Evolutionary conservation across 2,329 filamentous ascomycete species (phyloP).

Genomic region (Colletotrichum limetticola): DNA sequence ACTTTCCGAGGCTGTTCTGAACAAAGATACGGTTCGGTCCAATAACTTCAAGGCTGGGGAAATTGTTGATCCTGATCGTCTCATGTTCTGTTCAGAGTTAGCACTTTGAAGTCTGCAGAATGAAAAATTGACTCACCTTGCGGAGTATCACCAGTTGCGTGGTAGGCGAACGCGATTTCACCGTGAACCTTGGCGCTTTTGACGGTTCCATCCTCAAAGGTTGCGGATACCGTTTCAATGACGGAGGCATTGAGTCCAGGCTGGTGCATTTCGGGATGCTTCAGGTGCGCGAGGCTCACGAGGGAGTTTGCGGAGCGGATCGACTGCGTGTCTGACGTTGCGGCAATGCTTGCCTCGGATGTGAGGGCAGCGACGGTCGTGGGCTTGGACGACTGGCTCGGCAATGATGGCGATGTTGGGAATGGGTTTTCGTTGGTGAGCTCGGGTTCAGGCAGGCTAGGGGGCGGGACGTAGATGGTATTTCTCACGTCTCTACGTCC

Average conservation of each 20-base stretch:
- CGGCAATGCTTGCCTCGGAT: slow-evolving; percentile 70
- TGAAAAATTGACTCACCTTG: slow-evolving; percentile 55
- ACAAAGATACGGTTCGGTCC: slow-evolving; percentile 95
- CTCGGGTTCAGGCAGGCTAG: slow-evolving; percentile 49
- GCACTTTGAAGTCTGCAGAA: background rate
- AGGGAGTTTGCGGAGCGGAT: slow-evolving; percentile 89
- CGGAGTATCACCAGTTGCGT: slow-evolving; percentile 51
- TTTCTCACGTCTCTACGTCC: slow-evolving; percentile 93
- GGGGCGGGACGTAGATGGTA: slow-evolving; percentile 80
- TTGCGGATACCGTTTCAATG: slow-evolving; percentile 89
- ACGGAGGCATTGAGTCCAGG: slow-evolving; percentile 89
- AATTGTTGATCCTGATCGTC: slow-evolving; percentile 87
- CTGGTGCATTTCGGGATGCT: slow-evolving; percentile 83
- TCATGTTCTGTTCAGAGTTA: slow-evolving; percentile 59
- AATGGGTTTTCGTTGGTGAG: slow-evolving; percentile 46
- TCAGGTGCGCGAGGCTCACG: slow-evolving; percentile 73
- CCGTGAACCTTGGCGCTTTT: slow-evolving; percentile 82
- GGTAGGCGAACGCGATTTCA: slow-evolving; percentile 90
- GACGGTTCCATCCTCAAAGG: slow-evolving; percentile 79
- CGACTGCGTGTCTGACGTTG: slow-evolving; percentile 85
- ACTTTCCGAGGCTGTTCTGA: slow-evolving; percentile 71
- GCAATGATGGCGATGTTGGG: slow-evolving; percentile 50
- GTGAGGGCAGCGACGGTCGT: slow-evolving; percentile 66
- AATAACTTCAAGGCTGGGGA: slow-evolving; percentile 87
- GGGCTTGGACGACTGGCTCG: slow-evolving; percentile 48